phyloP scores from a whole-genome alignment of 768 basidiomycete species.

The Pisolithus marmoratus region DNA sequence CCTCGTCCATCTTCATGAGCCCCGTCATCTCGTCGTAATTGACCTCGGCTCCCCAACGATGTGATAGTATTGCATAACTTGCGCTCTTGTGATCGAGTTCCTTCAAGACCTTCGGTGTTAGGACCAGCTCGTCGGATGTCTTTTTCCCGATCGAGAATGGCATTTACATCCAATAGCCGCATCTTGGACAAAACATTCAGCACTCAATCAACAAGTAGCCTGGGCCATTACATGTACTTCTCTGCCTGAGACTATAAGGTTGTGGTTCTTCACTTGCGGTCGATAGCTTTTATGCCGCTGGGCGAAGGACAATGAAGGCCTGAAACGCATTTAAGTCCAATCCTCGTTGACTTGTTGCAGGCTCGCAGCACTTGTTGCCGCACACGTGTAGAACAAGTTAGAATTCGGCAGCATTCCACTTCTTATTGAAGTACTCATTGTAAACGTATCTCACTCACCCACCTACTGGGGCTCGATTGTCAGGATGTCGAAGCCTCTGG shows the following conservation, averaged over 20 bases:
- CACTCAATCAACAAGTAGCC: no score
- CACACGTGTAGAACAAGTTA: no score
- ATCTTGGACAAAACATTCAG: not conserved
- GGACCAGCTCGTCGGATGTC: not conserved
- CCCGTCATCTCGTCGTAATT: not conserved
- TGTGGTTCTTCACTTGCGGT: no score
- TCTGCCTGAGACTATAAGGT: no score
- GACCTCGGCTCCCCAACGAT: not conserved
- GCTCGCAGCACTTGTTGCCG: no score
- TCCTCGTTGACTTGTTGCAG: no score
- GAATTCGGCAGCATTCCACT: no score
- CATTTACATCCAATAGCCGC: constrained; percentile 16
- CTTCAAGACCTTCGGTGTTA: not conserved
- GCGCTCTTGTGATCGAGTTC: not conserved
- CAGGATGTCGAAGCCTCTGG: not conserved
- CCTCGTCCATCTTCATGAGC: not conserved
- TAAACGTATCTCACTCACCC: not conserved
- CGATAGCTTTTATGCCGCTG: no score
- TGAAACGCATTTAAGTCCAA: no score
- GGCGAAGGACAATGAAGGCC: no score
- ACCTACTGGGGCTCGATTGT: not conserved
- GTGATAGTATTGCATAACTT: constrained; percentile 5
- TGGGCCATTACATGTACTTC: no score
- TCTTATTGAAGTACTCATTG: no score
- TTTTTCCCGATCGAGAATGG: constrained; percentile 15